phyloP scores from a whole-genome alignment of 1,284 basidiomycete species.

The Leccinum insolens region DNA sequence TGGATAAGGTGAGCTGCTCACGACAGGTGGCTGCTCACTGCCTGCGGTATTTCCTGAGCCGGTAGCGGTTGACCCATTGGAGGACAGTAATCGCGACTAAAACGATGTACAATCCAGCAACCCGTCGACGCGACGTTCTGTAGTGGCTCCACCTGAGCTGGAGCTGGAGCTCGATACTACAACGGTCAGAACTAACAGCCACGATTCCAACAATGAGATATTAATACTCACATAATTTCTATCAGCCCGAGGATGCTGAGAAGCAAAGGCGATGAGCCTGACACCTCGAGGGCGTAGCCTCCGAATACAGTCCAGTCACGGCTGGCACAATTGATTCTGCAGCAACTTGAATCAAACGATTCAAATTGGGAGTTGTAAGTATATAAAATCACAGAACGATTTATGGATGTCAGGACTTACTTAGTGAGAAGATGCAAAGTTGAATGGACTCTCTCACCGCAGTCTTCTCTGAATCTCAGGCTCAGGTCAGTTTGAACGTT shows the following conservation, averaged over 20 bases:
- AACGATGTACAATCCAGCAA: conserved; percentile 45
- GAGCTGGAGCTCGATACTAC: too few relatives aligned
- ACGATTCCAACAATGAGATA: too few relatives aligned
- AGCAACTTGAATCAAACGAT: conserved; percentile 48
- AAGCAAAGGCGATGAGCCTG: conserved; percentile 55
- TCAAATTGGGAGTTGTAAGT: conserved; percentile 46
- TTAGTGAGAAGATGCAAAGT: conserved; percentile 44
- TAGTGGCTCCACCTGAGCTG: too few relatives aligned
- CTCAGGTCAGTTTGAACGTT: too few relatives aligned
- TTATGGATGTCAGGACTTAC: conserved; percentile 17
- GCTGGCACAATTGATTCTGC: conserved; percentile 43
- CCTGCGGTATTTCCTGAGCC: conserved; percentile 53
- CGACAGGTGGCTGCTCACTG: conserved; percentile 27
- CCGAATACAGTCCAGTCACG: conserved; percentile 47
- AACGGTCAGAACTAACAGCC: too few relatives aligned
- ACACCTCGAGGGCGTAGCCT: conserved; percentile 55
- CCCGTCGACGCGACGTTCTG: too few relatives aligned
- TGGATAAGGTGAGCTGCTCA: conserved; percentile 7
- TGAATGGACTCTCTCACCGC: too few relatives aligned
- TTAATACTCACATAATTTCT: conserved; percentile 49
- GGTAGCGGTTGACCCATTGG: conserved; percentile 41
- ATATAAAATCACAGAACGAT: conserved; percentile 11
- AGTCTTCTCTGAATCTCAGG: too few relatives aligned
- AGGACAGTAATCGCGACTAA: conserved; percentile 41
- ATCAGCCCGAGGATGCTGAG: conserved; percentile 58